Conservation (phyloP, 83 land plant species). For the Thuja plicata region DNA sequence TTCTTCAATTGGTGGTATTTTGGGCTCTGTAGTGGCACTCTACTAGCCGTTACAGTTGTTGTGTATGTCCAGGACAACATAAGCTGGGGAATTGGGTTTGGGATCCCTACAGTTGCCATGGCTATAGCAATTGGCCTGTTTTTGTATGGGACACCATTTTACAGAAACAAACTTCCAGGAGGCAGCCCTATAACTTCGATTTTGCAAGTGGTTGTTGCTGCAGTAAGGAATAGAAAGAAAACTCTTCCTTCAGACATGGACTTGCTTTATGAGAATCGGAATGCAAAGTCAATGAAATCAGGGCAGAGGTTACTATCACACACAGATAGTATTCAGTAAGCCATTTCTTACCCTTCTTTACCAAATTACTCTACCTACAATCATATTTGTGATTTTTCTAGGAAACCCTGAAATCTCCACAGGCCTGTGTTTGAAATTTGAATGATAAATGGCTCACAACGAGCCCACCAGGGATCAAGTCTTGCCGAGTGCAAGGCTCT, state of each 20-base stretch:
- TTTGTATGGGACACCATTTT: slow-evolving; percentile 49
- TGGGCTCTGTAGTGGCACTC: slow-evolving; percentile 39
- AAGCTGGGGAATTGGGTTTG: slow-evolving; percentile 54
- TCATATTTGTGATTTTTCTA: not conserved
- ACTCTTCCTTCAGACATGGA: slow-evolving; percentile 21
- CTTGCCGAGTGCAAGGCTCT: too few species aligned
- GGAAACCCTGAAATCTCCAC: not conserved
- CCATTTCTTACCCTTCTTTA: not conserved
- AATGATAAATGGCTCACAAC: too few species aligned
- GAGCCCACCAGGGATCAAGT: too few species aligned
- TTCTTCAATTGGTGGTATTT: slow-evolving; percentile 82
- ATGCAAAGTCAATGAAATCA: slow-evolving; percentile 3
- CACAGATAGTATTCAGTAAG: slow-evolving; percentile 61
- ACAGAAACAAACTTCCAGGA: slow-evolving; percentile 40
- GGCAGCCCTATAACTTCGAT: slow-evolving; percentile 84
- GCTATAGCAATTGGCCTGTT: slow-evolving; percentile 37
- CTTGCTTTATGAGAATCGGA: slow-evolving; percentile 29
- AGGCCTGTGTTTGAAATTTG: too few species aligned
- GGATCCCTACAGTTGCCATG: slow-evolving; percentile 49
- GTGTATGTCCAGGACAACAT: slow-evolving; percentile 69
- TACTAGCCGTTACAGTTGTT: slow-evolving; percentile 58
- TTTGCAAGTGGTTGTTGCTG: slow-evolving; percentile 50
- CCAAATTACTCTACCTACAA: not conserved
- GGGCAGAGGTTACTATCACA: slow-evolving; percentile 49
- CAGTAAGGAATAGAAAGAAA: slow-evolving; percentile 37